Conservation (phyloP, 192 early-diverging fungal genomes). For the Dispira parvispora region DNA sequence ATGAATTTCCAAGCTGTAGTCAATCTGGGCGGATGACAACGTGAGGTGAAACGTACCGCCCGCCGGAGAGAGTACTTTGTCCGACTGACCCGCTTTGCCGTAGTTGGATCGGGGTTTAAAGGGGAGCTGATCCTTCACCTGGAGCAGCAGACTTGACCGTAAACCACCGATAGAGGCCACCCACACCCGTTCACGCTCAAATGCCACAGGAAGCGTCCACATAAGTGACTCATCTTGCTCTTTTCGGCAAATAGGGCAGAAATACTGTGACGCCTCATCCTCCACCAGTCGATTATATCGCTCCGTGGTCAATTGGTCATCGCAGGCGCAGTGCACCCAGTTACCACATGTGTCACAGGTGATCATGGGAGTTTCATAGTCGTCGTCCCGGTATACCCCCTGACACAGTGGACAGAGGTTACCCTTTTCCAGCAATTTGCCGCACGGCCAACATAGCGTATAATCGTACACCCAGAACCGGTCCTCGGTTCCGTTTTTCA, state of each 20-base stretch:
- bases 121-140: background rate
- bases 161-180: background rate
- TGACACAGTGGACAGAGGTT: constrained; percentile 38
- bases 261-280: constrained; percentile 34
- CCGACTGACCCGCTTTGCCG: background rate
- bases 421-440: constrained; percentile 26
- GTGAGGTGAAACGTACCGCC: background rate
- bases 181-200: constrained; percentile 8
- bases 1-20: background rate
- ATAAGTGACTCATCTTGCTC: constrained; percentile 2
- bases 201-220: constrained; percentile 7
- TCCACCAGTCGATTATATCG: constrained; percentile 40
- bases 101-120: background rate
- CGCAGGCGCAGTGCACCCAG: constrained; percentile 43
- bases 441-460: constrained; percentile 31
- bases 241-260: constrained; percentile 30
- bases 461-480: constrained; percentile 30
- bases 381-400: constrained; percentile 27
- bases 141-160: background rate
- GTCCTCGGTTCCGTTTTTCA: background rate
- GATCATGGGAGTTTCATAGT: constrained; percentile 38
- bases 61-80: background rate
- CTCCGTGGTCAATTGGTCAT: constrained; percentile 22
- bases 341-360: constrained; percentile 38
- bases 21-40: background rate